These are phyloP conservation scores for Naegleria lovaniensis DNA, from an alignment of 208 protist species.

Conservation along the genomic window DNA sequence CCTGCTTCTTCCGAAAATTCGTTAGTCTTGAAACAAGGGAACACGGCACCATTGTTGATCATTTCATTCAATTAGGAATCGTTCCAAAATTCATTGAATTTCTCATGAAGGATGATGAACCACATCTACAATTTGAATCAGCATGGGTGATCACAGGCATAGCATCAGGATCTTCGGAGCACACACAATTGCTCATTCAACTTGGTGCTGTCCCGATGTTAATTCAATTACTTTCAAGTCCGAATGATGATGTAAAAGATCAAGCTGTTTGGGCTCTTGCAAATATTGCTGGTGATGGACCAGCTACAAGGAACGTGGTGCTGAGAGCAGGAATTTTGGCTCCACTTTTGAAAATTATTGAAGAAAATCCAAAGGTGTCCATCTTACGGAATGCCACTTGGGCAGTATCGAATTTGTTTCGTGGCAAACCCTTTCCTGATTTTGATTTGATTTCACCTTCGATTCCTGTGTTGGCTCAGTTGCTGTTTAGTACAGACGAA, in stretches of 20 bases:
- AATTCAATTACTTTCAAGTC: constrained; percentile 78
- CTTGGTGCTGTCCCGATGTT: constrained; percentile 87
- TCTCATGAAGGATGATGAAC: constrained; percentile 61
- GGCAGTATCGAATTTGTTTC: constrained; percentile 95
- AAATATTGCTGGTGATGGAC: constrained; percentile 95
- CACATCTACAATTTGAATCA: constrained; percentile 92
- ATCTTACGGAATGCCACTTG: constrained; percentile 86
- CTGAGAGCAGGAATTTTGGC: constrained; percentile 65
- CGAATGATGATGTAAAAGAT: constrained; percentile 86
- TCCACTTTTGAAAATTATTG: constrained; percentile 65
- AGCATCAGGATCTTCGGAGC: constrained; percentile 87
- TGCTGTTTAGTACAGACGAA: constrained; percentile 79
- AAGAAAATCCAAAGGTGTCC: constrained; percentile 42
- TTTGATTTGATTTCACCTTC: constrained; percentile 63
- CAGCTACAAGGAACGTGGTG: constrained; percentile 77
- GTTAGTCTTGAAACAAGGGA: background rate
- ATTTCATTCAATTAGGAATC: constrained; percentile 79
- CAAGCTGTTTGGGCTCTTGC: constrained; percentile 97
- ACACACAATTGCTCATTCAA: constrained; percentile 81
- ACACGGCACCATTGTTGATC: constrained; percentile 52
- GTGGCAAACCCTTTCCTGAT: constrained; percentile 86
- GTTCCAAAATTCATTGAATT: constrained; percentile 87
- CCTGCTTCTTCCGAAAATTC: background rate
- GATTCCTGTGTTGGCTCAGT: constrained; percentile 70
- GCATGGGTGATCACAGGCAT: constrained; percentile 98